phyloP scores from a whole-genome alignment of 1,284 basidiomycete genomes.

The Chondrostereum purpureum region DNA sequence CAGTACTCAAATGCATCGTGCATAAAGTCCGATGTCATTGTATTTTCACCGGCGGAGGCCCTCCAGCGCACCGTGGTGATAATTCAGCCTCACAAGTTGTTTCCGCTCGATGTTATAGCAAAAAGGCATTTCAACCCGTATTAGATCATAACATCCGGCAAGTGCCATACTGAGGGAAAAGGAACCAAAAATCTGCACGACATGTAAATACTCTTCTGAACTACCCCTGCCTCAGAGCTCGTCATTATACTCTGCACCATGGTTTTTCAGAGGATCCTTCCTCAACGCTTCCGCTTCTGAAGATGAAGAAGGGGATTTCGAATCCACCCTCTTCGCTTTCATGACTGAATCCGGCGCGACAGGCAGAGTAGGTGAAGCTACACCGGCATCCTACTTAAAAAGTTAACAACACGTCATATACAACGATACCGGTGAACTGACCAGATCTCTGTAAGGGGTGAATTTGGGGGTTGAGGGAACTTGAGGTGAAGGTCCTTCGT shows the following conservation, averaged over 20 bases:
- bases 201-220: too few relatives aligned
- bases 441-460: conserved; percentile 64
- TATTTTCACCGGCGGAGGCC: too few relatives aligned
- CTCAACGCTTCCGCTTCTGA: conserved; percentile 70
- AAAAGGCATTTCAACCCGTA: too few relatives aligned
- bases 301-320: conserved; percentile 29
- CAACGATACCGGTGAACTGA: conserved; percentile 24
- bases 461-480: conserved; percentile 42
- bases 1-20: too few relatives aligned
- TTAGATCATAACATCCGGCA: too few relatives aligned
- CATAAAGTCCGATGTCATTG: too few relatives aligned
- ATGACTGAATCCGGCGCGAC: conserved; percentile 47
- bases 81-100: too few relatives aligned
- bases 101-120: too few relatives aligned
- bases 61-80: too few relatives aligned
- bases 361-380: conserved; percentile 18
- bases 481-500: conserved; percentile 18
- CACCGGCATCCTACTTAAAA: conserved; percentile 3
- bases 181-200: too few relatives aligned
- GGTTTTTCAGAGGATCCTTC: conserved; percentile 75
- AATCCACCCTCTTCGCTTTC: conserved; percentile 45
- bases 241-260: conserved; percentile 23
- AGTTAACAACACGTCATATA: conserved; percentile 8
- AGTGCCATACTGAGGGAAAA: too few relatives aligned
- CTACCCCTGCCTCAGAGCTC: too few relatives aligned